Base-by-base conservation (phyloP, 2,329 filamentous ascomycete genomes). In the Trichoderma brevicompactum region DNA sequence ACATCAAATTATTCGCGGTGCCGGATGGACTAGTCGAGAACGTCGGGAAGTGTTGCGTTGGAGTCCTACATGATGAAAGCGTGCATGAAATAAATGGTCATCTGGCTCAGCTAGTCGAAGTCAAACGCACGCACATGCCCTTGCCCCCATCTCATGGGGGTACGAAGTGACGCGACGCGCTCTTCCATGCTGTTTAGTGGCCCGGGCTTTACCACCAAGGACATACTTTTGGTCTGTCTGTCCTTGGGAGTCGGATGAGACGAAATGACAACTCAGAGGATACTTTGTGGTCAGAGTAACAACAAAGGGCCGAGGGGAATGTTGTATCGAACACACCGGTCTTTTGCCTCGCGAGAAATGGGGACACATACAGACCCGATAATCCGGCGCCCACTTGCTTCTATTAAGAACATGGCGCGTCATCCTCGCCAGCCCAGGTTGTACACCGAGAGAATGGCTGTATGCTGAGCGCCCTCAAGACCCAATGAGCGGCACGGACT, bases 71-170 rank as follows among this genome's bases (percentile, higher is more conserved):
- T 66, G 65, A 55, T 56, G 59, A 54, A 64, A 63, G 44, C 44
- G 65, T 55, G 65, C 60, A 63, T 64, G 59, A 66, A 58, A 44
- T 46, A 38, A 46, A 54, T 43, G 60, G 60, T 63, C 60, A 63
- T 63, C 60, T 63, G 60, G 65, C 53, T 66, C 61, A 60, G 56
- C 61, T 66, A 64, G 53, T 60, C 65, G 36, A 61, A 65, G 36
- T 43, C 65, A 65, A 58, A 64, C 54, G 32, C 65, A 32, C 54
- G 52, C 65, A 19, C 61, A 50, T 66, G 44, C 50, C 49, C 54
- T 53, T 46, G 40, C n/a, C 34, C 53, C 55, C 43, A 50, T 32
- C 13, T 19, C 32, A 50, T 23, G 40, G 60, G 40, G 49, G 49
- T 65, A 67, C 62, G 62, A 65, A 62, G 55, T 41, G 52, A 55